Conservation (phyloP, 148 eudicot species). For the Hydrangea macrophylla region DNA sequence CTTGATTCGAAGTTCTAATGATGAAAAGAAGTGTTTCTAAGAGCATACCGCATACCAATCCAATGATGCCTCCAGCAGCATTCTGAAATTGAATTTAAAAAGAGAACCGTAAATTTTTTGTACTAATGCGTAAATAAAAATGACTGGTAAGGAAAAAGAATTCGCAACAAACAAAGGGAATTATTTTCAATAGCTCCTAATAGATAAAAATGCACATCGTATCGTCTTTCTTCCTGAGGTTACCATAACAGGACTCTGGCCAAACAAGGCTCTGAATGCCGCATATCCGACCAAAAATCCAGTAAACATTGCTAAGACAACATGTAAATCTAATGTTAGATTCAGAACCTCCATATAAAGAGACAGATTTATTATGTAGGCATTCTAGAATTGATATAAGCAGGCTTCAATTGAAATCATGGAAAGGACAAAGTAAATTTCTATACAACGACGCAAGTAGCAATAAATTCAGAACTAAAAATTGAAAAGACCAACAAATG, state of each 20-base stretch:
- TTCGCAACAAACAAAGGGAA: not conserved
- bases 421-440: not conserved
- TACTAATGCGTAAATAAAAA: not conserved
- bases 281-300: slow-evolving; percentile 84
- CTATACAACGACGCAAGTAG: too few species aligned
- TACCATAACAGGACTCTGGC: slow-evolving; percentile 85
- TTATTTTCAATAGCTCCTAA: not conserved
- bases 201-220: not conserved
- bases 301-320: slow-evolving; percentile 74
- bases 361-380: not conserved
- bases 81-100: slow-evolving; percentile 46
- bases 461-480: too few species aligned
- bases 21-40: slow-evolving; percentile 88
- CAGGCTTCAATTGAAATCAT: not conserved
- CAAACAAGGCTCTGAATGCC: slow-evolving; percentile 87
- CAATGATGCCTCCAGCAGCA: slow-evolving; percentile 92
- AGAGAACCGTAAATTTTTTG: slow-evolving; percentile 12
- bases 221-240: not conserved
- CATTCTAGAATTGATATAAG: not conserved
- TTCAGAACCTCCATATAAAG: not conserved
- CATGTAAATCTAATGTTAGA: slow-evolving; percentile 60
- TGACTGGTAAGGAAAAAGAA: not conserved
- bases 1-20: slow-evolving; percentile 53
- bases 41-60: slow-evolving; percentile 77
- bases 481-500: too few species aligned